These are phyloP conservation scores for Pholiota adiposa DNA, from an alignment of 1,284 basidiomycete species.

Conservation along the genomic window DNA sequence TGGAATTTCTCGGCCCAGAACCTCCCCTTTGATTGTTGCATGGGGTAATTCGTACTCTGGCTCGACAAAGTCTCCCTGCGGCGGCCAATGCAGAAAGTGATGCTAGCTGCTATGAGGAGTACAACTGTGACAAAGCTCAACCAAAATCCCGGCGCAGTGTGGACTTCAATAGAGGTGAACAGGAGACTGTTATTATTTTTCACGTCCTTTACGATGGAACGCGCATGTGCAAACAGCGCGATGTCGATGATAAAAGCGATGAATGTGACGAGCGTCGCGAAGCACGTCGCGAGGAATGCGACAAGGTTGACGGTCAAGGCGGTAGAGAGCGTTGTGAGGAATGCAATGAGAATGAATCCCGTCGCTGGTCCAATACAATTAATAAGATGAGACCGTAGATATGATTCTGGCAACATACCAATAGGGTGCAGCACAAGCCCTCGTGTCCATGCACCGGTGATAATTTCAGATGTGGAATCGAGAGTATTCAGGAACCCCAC, in stretches of 20 bases:
- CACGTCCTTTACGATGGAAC: slow-evolving; percentile 53
- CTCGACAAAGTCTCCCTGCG: slow-evolving; percentile 29
- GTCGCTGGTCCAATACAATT: too few species aligned
- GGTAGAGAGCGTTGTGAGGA: slow-evolving; percentile 57
- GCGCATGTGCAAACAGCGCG: slow-evolving; percentile 66
- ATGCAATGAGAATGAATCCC: slow-evolving; percentile 66
- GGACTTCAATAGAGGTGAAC: slow-evolving; percentile 25
- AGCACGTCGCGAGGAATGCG: slow-evolving; percentile 64
- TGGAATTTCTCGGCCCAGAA: not conserved
- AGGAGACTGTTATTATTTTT: too few species aligned
- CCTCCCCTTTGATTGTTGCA: slow-evolving; percentile 1
- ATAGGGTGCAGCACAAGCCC: slow-evolving; percentile 76
- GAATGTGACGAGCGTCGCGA: slow-evolving; percentile 66
- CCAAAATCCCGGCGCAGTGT: slow-evolving; percentile 67
- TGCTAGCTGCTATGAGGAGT: slow-evolving; percentile 63
- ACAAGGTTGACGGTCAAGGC: slow-evolving; percentile 61
- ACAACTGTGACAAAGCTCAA: slow-evolving; percentile 69
- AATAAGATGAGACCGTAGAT: not conserved
- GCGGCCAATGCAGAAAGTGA: slow-evolving; percentile 71
- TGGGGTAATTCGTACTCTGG: slow-evolving; percentile 1
- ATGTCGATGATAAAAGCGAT: slow-evolving; percentile 77
- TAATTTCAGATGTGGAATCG: slow-evolving; percentile 38
- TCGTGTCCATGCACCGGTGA: slow-evolving; percentile 65
- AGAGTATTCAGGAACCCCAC: slow-evolving; percentile 42
- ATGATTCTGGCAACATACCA: slow-evolving; percentile 40